Percentiles rank a stretch among this genome's conserved stretches.
These are phyloP conservation scores for Galium porrigens DNA, from an alignment of 305 asterid species.

Conservation along the genomic window DNA sequence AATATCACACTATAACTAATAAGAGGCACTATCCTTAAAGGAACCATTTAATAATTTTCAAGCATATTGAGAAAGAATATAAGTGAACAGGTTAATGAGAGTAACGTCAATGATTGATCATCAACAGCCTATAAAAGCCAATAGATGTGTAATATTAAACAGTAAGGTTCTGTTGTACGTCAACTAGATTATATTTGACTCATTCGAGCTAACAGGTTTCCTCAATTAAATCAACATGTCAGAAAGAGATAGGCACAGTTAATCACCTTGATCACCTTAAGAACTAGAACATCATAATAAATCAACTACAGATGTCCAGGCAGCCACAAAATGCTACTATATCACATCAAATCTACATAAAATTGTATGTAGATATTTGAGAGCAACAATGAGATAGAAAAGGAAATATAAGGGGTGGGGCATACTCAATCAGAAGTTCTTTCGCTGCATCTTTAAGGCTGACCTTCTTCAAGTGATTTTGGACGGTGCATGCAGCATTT, in stretches of 20 bases:
- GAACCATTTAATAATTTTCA: background rate
- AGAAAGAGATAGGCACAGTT: slow-evolving; percentile 3
- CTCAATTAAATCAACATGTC: background rate
- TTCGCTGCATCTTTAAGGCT: slow-evolving; percentile 59
- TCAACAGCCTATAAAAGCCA: background rate
- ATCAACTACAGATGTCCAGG: background rate
- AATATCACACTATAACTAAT: background rate
- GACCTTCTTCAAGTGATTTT: slow-evolving; percentile 69
- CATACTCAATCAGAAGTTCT: slow-evolving; percentile 82
- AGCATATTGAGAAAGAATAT: background rate
- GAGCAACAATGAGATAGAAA: slow-evolving; percentile 8
- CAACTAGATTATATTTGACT: background rate
- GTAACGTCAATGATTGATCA: background rate
- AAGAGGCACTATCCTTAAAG: background rate
- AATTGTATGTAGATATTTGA: background rate
- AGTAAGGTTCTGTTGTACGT: background rate
- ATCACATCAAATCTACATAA: background rate
- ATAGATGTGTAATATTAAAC: background rate
- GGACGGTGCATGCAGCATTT: slow-evolving; percentile 47
- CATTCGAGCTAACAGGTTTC: background rate
- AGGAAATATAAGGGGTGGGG: slow-evolving; percentile 9
- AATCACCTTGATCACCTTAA: slow-evolving; percentile 6
- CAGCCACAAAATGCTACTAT: background rate
- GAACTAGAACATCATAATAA: slow-evolving; percentile 1
- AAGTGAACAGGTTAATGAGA: background rate